These are phyloP conservation scores for Candida methanosorbosa DNA, from an alignment of 805 yeast species.

Conservation along the genomic window DNA sequence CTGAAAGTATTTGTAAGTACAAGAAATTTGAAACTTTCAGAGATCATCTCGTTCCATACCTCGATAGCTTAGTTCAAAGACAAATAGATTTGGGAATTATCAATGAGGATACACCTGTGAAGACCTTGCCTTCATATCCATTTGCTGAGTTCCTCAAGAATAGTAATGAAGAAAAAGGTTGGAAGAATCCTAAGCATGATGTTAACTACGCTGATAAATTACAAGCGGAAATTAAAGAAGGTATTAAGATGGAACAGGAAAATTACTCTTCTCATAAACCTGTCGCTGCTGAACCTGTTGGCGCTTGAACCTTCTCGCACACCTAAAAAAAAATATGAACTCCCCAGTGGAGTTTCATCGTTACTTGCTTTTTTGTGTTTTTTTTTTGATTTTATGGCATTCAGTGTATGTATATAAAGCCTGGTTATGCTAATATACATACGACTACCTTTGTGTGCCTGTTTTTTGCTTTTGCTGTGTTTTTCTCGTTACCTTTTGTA, in stretches of 20 bases:
- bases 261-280: slow-evolving; percentile 7
- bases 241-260: slow-evolving; percentile 13
- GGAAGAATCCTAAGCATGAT: slow-evolving; percentile 28
- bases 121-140: slow-evolving; percentile 53
- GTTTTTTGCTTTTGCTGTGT: background rate
- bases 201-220: slow-evolving; percentile 15
- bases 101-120: slow-evolving; percentile 43
- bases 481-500: too few species aligned
- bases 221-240: slow-evolving; percentile 15
- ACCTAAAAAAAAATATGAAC: too few species aligned
- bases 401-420: too few species aligned
- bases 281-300: slow-evolving; percentile 8
- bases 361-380: background rate
- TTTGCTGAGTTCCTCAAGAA: slow-evolving; percentile 45
- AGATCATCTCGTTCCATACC: slow-evolving; percentile 50
- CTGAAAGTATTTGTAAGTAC: slow-evolving; percentile 55
- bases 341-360: too few species aligned
- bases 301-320: too few species aligned
- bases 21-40: slow-evolving; percentile 52
- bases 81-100: slow-evolving; percentile 53
- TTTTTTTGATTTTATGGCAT: background rate
- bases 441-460: too few species aligned
- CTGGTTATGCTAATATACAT: too few species aligned
- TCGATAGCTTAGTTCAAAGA: slow-evolving; percentile 47
- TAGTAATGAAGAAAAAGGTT: slow-evolving; percentile 29